Base-by-base conservation (phyloP, 2,329 filamentous ascomycete genomes). In the Talaromyces sp. region DNA sequence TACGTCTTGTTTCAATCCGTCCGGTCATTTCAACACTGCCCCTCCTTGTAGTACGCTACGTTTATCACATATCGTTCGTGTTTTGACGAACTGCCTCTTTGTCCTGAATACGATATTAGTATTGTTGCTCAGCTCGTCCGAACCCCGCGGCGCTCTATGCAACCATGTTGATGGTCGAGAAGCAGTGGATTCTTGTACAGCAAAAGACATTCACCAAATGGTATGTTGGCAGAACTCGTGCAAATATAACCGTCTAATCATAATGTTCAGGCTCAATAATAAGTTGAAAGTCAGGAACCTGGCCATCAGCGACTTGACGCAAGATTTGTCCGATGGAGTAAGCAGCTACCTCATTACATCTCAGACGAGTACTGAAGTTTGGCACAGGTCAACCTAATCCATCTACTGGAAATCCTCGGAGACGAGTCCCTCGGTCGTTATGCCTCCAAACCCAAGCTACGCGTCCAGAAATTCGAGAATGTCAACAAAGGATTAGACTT, bases 141-240 rank as follows among this genome's bases (percentile, higher is more conserved):
- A 54, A 22, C 61, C 61, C 49, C 49, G 27, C 61, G 49, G 25
- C 31, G 39, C 49, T 47, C n/a, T 41, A 37, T 73, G 49, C 58
- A 61, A 75, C 66, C 69, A 81, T 82, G 80, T 79, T 81, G 75
- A 77, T 78, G 72, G 78, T 81, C 70, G 86, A 89, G 78, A 85
- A 87, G 81, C 84, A 86, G 79, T 88, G 86, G 86, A 82, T 88
- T 73, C 86, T 84, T 75, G 93, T 97, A 80, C 94, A 98, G 83
- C 90, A 98, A 80, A 99, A 98, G 86, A 99, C 95, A 33, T 99
- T 99, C 80, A 97, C 93, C 66, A 99, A 98, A 91, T 99, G 95
- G 90, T 91, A 59, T 9, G 71, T 69, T 41, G n/a, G 15, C 15
- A 57, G n/a, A 15, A 19, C 22, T 25, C 6, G 37, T 45, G 15